Base-by-base conservation (phyloP, 2,329 filamentous ascomycete genomes). In the Endoconidiophora polonica region DNA sequence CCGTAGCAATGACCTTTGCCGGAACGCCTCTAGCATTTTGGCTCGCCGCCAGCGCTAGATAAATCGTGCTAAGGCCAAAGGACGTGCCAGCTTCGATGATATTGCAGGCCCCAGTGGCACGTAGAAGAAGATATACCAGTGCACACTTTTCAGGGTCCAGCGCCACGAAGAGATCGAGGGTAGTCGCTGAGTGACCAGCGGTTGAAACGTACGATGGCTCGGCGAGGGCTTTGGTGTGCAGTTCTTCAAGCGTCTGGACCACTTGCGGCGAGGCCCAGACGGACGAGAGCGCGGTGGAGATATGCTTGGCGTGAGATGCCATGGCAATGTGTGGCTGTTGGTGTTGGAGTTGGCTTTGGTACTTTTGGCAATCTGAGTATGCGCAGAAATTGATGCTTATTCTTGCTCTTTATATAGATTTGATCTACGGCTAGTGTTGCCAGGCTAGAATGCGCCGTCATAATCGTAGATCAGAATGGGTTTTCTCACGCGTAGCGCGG, bases 21-120 rank as follows among this genome's bases (percentile, higher is more conserved):
- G 23, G 37, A 36, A 26, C 4, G 12, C 37, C 49, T 6, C 23
- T 40, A 4, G 33, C 39, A 29, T 73, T 77, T 49, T 72, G 65
- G 0, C 65, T 66, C 0, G 74, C 72, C 0, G 74, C 77, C 2
- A 79, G 63, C 0, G 76, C 74, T 2, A 80, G 66, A 53, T 79
- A 81, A 42, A 80, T 76, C 0, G 76, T 79, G 50, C 71, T 76
- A 1, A 81, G 68, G 2, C 77, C 77, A 52, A 76, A 80, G 40
- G 69, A 73, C 0, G 77, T 80, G 1, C 76, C 77, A 0, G 73
- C 75, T 57, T 81, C 76, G 37, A 80, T 68, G 20, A 79, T 62
- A 40, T 67, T 67, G 1, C 62, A 63, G 0, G 76, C 75, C 1
- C 68, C 65, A 7, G 61, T 70, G 9, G 68, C 63, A 2, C 67